Base-by-base conservation (phyloP, 2,329 filamentous ascomycete species). In the Cordyceps cateniannulata region DNA sequence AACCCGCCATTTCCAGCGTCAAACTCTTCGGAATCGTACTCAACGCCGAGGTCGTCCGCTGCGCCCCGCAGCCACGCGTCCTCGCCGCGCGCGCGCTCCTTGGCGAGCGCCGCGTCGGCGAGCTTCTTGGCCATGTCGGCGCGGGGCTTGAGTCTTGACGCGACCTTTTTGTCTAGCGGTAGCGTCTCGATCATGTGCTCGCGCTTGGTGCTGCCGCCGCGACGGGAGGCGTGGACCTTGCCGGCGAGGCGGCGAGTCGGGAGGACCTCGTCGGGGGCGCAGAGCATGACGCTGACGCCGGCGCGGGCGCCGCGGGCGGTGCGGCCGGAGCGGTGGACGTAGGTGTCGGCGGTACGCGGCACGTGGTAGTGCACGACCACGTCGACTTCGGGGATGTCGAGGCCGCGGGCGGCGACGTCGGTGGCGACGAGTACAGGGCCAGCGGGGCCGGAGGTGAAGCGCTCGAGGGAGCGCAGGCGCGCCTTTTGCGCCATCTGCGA, bases 401-500 rank as follows among this genome's bases (percentile, higher is more conserved):
- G 85, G 74, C 95, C 95, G 63, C 93, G 87, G 9, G 93, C 92
- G 2, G 93, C 93, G 27, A 97, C 93, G 71, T 98, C 93, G 1
- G 95, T 98, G 3, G 95, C 92, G 20, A 99, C 83, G 3, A 98
- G 84, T 50, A 98, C 89, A 32, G 79, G 75, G 51, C 83, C 79
- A n/a, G 82, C 77, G 0, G 85, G 32, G 18, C 18, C 78, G 3
- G 83, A 83, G 1, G 89, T 87, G 76, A 99, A 98, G 45, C 90
- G 88, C 71, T 99, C 95, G 2, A 99, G 84, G 1, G 91, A 93
- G 44, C 93, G 87, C n/a, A 97, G 81, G 49, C 95, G 91, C 3
- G 95, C 93, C 73, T 98, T 98, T 75, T 99, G 95, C 1, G 87
- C 82, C 95, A 99, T 98, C 65, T 92, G 89, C 0, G 92, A 97